Percentiles rank a stretch among this genome's conserved stretches.
Conservation (phyloP, 768 basidiomycete genomes). For the Leccinum arenicola region DNA sequence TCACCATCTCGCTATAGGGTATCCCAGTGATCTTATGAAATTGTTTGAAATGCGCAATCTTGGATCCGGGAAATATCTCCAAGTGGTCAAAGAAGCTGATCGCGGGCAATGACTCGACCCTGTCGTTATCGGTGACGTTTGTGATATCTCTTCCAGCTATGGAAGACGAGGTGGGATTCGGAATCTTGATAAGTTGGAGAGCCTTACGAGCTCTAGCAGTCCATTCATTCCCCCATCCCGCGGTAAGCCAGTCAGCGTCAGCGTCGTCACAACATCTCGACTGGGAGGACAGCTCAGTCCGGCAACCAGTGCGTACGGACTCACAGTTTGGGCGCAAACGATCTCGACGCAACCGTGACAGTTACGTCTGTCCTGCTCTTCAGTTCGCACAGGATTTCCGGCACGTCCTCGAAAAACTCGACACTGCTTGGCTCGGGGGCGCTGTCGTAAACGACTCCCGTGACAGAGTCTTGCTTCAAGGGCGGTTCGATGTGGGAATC, state of each 20-base stretch:
- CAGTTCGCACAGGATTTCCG: constrained; percentile 63
- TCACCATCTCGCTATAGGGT: constrained; percentile 77
- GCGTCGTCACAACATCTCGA: neutral
- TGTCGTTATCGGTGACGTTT: constrained; percentile 1
- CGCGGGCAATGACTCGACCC: constrained; percentile 41
- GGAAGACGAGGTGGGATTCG: constrained; percentile 42
- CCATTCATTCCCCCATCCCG: neutral
- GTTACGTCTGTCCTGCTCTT: constrained; percentile 42
- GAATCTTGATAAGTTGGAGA: constrained; percentile 58
- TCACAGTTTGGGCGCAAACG: constrained; percentile 65
- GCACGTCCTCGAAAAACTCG: constrained; percentile 75
- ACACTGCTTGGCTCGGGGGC: constrained; percentile 34
- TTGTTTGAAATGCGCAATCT: constrained; percentile 76
- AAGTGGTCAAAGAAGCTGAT: constrained; percentile 63
- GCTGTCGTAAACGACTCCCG: constrained; percentile 26
- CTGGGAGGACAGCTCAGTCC: neutral
- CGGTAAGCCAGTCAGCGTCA: neutral
- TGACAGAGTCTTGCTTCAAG: constrained; percentile 41
- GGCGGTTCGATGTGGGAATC: constrained; percentile 72
- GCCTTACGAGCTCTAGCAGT: constrained; percentile 67
- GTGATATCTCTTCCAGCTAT: constrained; percentile 26
- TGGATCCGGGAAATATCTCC: constrained; percentile 81
- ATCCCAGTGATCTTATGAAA: constrained; percentile 73
- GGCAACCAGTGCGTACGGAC: constrained; percentile 18
- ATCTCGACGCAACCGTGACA: constrained; percentile 76